A percentile compares a stretch with the other conserved stretches of the same genome.
Evolutionary conservation across 768 basidiomycete genomes (phyloP).

Genomic region (Boletellus sp.): DNA sequence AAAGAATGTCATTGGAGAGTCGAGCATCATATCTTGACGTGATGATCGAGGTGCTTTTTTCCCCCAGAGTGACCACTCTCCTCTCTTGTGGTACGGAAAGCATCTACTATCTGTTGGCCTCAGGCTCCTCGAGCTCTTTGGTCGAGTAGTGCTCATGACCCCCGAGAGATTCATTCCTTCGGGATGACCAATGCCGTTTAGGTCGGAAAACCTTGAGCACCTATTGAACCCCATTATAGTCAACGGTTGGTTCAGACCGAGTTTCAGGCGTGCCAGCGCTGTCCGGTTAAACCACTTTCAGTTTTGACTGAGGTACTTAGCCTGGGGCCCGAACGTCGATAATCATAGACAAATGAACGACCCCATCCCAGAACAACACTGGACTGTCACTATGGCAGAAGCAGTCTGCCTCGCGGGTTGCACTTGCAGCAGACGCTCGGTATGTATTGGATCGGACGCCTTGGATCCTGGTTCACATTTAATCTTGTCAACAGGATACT

Average conservation of each 20-base stretch:
- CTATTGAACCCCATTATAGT: background rate
- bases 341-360: background rate
- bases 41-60: too few relatives aligned
- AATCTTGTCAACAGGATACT: conserved; percentile 6
- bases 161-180: too few relatives aligned
- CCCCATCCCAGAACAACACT: conserved; percentile 6
- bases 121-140: too few relatives aligned
- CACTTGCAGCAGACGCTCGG: conserved; percentile 5
- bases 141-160: too few relatives aligned
- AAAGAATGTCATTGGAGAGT: too few relatives aligned
- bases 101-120: too few relatives aligned
- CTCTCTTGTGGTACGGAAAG: too few relatives aligned
- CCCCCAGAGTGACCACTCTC: too few relatives aligned
- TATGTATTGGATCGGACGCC: background rate
- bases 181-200: too few relatives aligned
- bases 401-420: conserved; percentile 6
- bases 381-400: conserved; percentile 12
- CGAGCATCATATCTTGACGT: too few relatives aligned
- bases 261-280: background rate
- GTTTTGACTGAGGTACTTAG: conserved; percentile 1
- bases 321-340: background rate
- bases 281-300: background rate
- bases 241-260: background rate
- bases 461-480: conserved; percentile 1
- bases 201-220: too few relatives aligned